Evolutionary conservation across 202 grass and related monocot species (phyloP), one percentile per base, ranked within the genome.

Genomic region (Zizania palustris): DNA sequence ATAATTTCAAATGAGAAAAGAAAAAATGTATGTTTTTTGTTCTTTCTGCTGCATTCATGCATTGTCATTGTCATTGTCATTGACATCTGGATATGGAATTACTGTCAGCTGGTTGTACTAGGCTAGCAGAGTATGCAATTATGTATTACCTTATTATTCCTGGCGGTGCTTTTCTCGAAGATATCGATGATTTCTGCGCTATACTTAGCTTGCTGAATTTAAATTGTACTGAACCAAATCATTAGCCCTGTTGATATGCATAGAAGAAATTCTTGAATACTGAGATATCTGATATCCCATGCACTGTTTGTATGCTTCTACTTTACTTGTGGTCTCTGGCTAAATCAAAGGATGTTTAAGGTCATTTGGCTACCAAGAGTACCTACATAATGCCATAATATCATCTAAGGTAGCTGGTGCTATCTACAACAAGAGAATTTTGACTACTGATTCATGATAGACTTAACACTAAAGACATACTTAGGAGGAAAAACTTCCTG

Each of bases 51-150:
- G 28, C 41, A 67, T 35, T 50, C 45, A 60, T 50, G 18, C 34
- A 35, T 38, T 76, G 72, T 50, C 19, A 69, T 50, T 68, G 64
- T 13, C 34, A 35, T 38, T 76, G 72, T 50, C 19, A 69, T 50
- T 68, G 64, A 67, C 62, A 28, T 63, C 21, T 62, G 34, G 35
- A 51, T 53, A 57, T 75, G 60, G 7, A 46, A 51, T 76, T 76
- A 40, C 12, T 53, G 28, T 60, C 42, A 83, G 14, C 22, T 11
- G 19, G 15, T 46, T 68, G 41, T 40, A 36, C 33, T 46, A 45
- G 21, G 37, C 8, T 72, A 73, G 59, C 36, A 82, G 61, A 38
- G 40, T 48, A 14, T 46, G 28, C 2, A 28, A 28, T 28, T 28
- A 28, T 28, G 35, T 56, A 82, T 45, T 60, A 7, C 10, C 72